Conservation (phyloP, 2,329 filamentous ascomycete genomes). For the Xylariaceae sp. region DNA sequence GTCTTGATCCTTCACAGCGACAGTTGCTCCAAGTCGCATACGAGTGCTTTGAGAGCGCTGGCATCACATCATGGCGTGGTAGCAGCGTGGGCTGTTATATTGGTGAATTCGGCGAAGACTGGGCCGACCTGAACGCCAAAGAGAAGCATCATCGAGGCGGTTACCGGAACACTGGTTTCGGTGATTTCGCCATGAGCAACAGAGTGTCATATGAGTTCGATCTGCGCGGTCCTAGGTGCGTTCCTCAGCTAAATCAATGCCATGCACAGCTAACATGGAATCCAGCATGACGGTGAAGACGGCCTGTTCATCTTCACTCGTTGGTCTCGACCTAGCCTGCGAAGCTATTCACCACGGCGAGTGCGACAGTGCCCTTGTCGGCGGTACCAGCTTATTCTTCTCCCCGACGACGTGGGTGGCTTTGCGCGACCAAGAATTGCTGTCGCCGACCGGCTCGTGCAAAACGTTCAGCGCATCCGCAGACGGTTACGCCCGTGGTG, state of each 20-base stretch:
- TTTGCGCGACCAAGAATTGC: conserved; percentile 14
- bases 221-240: conserved; percentile 22
- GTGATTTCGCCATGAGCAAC: conserved; percentile 24
- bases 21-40: conserved; percentile 27
- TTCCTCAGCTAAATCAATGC: not conserved
- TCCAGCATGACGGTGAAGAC: conserved; percentile 21
- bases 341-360: conserved; percentile 27
- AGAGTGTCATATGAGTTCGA: conserved; percentile 26
- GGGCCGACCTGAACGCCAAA: conserved; percentile 9
- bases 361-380: conserved; percentile 30
- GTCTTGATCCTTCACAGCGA: not conserved
- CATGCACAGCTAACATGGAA: not conserved
- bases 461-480: conserved; percentile 36
- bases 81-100: conserved; percentile 32
- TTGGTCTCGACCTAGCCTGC: conserved; percentile 33
- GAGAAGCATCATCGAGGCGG: not conserved
- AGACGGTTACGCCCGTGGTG: conserved; percentile 42
- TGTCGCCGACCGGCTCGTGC: conserved; percentile 25
- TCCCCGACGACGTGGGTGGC: conserved; percentile 4
- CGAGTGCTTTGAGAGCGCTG: conserved; percentile 31
- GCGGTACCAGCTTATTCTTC: conserved; percentile 29
- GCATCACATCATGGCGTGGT: conserved; percentile 29
- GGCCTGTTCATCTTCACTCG: conserved; percentile 34
- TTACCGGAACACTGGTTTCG: not conserved
- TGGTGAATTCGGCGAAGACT: conserved; percentile 33